These are phyloP conservation scores for Seminavis robusta DNA, from an alignment of 108 stramenopile genomes.

Conservation along the genomic window DNA sequence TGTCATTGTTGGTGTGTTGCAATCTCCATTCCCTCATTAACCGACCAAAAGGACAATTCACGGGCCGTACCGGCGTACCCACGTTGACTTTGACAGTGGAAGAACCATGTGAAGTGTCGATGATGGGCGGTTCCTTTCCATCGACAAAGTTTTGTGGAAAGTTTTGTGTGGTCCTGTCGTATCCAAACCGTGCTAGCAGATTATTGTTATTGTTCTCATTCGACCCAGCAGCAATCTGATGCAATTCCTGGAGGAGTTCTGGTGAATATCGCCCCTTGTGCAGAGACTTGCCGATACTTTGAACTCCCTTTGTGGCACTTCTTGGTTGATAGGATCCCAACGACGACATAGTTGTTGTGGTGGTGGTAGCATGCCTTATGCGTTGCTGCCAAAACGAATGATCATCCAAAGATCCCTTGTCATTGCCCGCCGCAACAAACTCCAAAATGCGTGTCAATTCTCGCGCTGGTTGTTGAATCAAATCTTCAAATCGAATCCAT, in stretches of 20 bases:
- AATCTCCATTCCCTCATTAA: conserved; percentile 64
- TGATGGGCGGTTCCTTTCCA: not conserved
- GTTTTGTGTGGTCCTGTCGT: conserved; percentile 50
- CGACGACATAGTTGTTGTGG: conserved; percentile 13
- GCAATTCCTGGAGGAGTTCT: conserved; percentile 40
- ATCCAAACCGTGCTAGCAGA: conserved; percentile 52
- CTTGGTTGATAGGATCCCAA: conserved; percentile 60
- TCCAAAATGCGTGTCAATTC: conserved; percentile 44
- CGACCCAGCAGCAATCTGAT: conserved; percentile 17
- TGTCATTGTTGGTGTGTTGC: conserved; percentile 52
- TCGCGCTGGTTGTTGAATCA: conserved; percentile 43
- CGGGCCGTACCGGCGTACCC: conserved; percentile 31
- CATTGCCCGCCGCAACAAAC: conserved; percentile 26
- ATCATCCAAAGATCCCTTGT: conserved; percentile 2
- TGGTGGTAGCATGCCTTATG: conserved; percentile 12
- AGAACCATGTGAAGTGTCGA: not conserved
- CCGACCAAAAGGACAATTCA: conserved; percentile 59
- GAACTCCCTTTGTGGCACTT: conserved; percentile 21
- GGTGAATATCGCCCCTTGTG: conserved; percentile 48
- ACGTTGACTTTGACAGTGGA: conserved; percentile 7
- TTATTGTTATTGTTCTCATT: not conserved
- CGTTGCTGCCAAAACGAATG: conserved; percentile 11
- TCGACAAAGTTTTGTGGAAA: conserved; percentile 55
- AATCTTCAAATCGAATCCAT: conserved; percentile 78
- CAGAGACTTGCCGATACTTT: conserved; percentile 6